Evolutionary conservation across 2,329 filamentous ascomycete genomes (phyloP).

Genomic region (Alternaria conjuncta): DNA sequence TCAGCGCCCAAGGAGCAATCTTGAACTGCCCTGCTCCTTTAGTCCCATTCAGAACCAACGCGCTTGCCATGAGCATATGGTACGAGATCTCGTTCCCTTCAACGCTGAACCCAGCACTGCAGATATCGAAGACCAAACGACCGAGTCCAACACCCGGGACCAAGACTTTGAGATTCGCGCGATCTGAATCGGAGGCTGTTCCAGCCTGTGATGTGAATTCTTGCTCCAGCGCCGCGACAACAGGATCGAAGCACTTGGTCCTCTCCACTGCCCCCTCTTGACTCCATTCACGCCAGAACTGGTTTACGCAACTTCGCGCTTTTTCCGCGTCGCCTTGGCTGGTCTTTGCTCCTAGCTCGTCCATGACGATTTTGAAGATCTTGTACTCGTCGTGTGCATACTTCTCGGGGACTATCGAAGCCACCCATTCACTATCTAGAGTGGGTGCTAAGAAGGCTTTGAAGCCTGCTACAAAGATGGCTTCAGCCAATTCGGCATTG

Average conservation of each 20-base stretch:
- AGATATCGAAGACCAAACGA: constrained; percentile 87
- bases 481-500: constrained; percentile 83
- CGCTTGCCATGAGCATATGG: constrained; percentile 89
- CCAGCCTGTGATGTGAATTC: constrained; percentile 24
- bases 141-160: constrained; percentile 91
- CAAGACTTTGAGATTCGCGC: constrained; percentile 67
- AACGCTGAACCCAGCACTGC: constrained; percentile 71
- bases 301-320: constrained; percentile 86
- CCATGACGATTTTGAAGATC: constrained; percentile 56
- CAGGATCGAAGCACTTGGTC: constrained; percentile 75
- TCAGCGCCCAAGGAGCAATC: constrained; percentile 84
- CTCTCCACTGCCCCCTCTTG: constrained; percentile 76
- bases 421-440: constrained; percentile 42
- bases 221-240: constrained; percentile 67
- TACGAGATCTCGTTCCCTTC: constrained; percentile 97
- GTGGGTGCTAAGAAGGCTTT: constrained; percentile 42
- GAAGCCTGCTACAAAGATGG: constrained; percentile 67
- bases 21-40: constrained; percentile 66
- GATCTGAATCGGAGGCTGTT: constrained; percentile 47
- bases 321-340: constrained; percentile 83
- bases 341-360: constrained; percentile 73
- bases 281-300: constrained; percentile 96
- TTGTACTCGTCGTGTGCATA: constrained; percentile 36
- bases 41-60: constrained; percentile 75
- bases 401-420: constrained; percentile 39